Evolutionary conservation across 208 protist genomes (phyloP), one percentile per base, ranked within the genome.

Genomic region (Angomonas deanei): DNA sequence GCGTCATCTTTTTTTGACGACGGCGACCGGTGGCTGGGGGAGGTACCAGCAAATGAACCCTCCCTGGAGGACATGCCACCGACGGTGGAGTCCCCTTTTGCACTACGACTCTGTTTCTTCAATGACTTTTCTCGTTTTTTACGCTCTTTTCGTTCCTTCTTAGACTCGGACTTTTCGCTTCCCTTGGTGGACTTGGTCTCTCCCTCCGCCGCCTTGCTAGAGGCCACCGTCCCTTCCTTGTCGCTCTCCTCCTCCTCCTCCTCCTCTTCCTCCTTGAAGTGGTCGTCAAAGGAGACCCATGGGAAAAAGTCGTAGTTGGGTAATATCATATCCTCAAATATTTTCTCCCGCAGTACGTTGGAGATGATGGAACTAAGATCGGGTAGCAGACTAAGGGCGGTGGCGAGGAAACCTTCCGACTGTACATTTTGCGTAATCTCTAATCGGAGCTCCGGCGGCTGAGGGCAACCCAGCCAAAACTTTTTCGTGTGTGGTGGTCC

Each of bases 291-390:
- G 46, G 78, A 65, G 4, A 81, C 78, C 70, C 78, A 82, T n/a
- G 88, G 85, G 23, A 91, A 92, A 61, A 92, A 84, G 31, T 94
- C 88, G 58, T 87, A 75, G 11, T 78, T 84, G 32, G 88, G 88
- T 0, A 85, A 76, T 6, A 91, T 59, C 84, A 94, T 94, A 57
- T 94, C 88, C 46, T 91, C 85, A 31, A 92, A 92, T 8, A 92
- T 64, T 50, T 76, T 65, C 50, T 77, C 76, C 49, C 76, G 79
- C 36, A 94, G 81, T 1, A 94, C 60, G 56, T 87, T 81, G 17
- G 83, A 77, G 38, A 87, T 70, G 49, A 89, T 30, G 11, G 66
- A 33, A 60, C 82, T 90, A 66, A 94, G 76, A 64, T 94, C 83
- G 0, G 88, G 88, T 24, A 94, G 52, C 6, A 87, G 42, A 52